Evolutionary conservation across 352 stramenopile genomes (phyloP), one percentile per base, ranked within the genome.

Genomic region (Globisporangium middletonii): DNA sequence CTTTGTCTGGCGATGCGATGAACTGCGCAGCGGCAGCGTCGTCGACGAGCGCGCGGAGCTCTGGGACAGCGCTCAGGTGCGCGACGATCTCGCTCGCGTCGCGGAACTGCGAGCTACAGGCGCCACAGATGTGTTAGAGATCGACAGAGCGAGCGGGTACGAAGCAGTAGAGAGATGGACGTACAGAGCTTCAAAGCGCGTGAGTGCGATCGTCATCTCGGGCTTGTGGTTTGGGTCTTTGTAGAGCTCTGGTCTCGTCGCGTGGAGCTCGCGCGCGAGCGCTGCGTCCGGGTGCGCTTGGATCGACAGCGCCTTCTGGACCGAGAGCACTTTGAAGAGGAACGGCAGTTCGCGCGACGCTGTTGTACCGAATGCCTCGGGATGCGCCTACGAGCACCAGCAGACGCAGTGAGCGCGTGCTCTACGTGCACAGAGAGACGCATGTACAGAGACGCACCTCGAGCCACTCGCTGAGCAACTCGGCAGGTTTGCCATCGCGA

Each of bases 211-310:
- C 15, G 96, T 93, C 94, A 99, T 99, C 71, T 99, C 98, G 1
- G 98, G 98, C 71, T 99, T 99, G 79, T 99, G 97, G 71, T 99
- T 99, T 19, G 88, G 55, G 65, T 99, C 97, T 60, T 98, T 98
- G 77, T 99, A 99, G 11, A 95, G 73, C 6, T 94, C 57, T 6
- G 97, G 97, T 59, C 95, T 92, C 13, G 83, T 85, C 8, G 65
- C 69, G 50, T 97, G 88, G 50, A 97, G 63, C 47, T 88, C 62
- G 6, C 82, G 69, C 12, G 90, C 90, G n/a, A 96, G 64, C 19
- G 68, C 66, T 42, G 83, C 79, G 57, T 97, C 88, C 3, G 90
- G 90, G 55, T 98, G 92, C 12, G 87, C 76, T 76, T 99, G 97
- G 72, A 99, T 99, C 16, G 88, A 98, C 8, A 99, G 73, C 8